These are phyloP conservation scores for Acacia confusa DNA, from an alignment of 306 rosid genomes.

Conservation along the genomic window DNA sequence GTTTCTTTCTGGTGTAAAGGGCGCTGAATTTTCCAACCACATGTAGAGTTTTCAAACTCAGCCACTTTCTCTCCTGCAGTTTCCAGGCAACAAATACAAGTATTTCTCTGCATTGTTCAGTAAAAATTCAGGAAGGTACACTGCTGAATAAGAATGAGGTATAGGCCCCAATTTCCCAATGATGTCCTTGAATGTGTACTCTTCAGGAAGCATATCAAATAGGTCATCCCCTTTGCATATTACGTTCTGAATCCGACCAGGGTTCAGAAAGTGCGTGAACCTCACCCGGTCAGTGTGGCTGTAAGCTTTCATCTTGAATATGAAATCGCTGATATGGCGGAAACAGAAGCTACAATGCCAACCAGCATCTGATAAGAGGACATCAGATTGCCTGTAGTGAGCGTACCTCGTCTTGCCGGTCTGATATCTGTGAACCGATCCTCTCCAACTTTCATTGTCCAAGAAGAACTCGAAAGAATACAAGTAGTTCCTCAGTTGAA, in stretches of 20 bases:
- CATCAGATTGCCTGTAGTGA: conserved; percentile 67
- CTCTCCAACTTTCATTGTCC: conserved; percentile 87
- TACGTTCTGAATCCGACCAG: conserved; percentile 66
- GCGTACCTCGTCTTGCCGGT: conserved; percentile 70
- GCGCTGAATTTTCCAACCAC: conserved; percentile 19
- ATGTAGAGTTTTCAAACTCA: conserved; percentile 34
- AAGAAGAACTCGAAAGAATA: conserved; percentile 74
- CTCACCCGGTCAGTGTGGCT: conserved; percentile 81
- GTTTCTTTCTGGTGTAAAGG: conserved; percentile 23
- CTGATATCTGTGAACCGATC: conserved; percentile 69
- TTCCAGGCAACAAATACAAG: conserved; percentile 74
- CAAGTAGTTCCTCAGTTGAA: conserved; percentile 70
- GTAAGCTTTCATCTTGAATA: conserved; percentile 91
- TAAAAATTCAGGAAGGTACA: conserved; percentile 80
- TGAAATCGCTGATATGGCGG: conserved; percentile 69
- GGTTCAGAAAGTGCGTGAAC: conserved; percentile 72
- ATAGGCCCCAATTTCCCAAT: conserved; percentile 90
- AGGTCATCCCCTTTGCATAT: conserved; percentile 80
- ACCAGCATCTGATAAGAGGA: conserved; percentile 69
- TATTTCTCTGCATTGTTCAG: conserved; percentile 70
- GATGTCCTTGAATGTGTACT: conserved; percentile 81
- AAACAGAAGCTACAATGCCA: conserved; percentile 98
- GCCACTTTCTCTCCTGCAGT: conserved; percentile 89
- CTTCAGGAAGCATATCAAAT: conserved; percentile 94
- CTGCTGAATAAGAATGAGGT: conserved; percentile 86